Percentiles rank a stretch among this genome's conserved stretches.
Evolutionary conservation across 164 flowering plant species (phyloP).

Genomic region (Magnolia kwangsiensis): DNA sequence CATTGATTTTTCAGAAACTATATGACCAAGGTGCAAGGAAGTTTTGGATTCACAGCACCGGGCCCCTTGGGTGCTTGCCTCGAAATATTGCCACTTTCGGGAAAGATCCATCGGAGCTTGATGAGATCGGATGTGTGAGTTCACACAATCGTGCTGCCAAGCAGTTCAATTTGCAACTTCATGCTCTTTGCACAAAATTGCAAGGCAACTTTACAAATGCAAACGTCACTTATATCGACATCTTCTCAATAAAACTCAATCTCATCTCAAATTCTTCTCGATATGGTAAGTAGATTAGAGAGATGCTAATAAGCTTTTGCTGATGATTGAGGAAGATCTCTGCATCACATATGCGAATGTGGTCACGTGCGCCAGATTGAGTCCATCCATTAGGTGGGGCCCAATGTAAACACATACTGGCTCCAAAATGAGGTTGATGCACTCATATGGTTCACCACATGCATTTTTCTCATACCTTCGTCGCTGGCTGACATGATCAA

Average conservation of each 20-base stretch:
- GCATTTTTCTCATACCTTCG: too few species aligned
- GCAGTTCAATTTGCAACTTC: constrained; percentile 83
- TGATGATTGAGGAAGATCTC: too few species aligned
- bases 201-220: constrained; percentile 55
- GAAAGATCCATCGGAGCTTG: constrained; percentile 72
- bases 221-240: constrained; percentile 67
- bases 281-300: constrained; percentile 46
- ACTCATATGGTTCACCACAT: too few species aligned
- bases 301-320: too few species aligned
- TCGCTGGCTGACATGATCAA: too few species aligned
- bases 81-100: constrained; percentile 81
- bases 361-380: too few species aligned
- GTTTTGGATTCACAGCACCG: constrained; percentile 95
- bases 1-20: constrained; percentile 39
- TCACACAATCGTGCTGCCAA: constrained; percentile 77
- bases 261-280: constrained; percentile 73
- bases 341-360: too few species aligned
- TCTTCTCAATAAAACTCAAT: constrained; percentile 61
- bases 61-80: constrained; percentile 89
- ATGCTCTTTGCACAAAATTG: constrained; percentile 58
- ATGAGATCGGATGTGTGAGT: constrained; percentile 73
- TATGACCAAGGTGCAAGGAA: constrained; percentile 78
- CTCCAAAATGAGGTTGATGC: too few species aligned
- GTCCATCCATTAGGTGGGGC: too few species aligned
- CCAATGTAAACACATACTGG: too few species aligned